Evolutionary conservation across 106 monocot species (phyloP).

Genomic region (Alisma plantagoaquatica): DNA sequence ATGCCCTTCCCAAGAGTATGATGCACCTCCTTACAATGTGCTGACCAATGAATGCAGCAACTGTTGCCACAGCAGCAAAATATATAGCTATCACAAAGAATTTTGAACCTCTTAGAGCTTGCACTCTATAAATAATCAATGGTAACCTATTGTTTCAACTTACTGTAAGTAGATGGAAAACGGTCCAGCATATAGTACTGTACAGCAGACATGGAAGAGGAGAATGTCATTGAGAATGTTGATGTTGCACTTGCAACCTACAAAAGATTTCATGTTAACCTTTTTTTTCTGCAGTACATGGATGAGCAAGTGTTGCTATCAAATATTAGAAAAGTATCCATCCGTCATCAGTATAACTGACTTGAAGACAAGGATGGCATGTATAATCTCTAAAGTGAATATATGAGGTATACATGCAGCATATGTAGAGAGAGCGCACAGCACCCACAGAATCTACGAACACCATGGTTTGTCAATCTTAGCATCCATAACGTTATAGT

Average conservation of each 20-base stretch:
- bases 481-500: no score
- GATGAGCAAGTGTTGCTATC: not conserved
- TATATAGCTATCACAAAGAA: constrained; percentile 28
- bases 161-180: constrained; percentile 45
- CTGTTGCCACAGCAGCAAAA: constrained; percentile 41
- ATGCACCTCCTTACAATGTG: constrained; percentile 44
- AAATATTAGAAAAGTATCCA: not conserved
- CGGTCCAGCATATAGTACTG: constrained; percentile 39
- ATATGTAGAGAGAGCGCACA: no score
- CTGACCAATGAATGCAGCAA: constrained; percentile 61
- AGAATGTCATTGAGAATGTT: constrained; percentile 48
- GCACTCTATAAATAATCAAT: not conserved
- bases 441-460: no score
- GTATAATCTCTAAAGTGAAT: not conserved
- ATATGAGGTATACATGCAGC: no score
- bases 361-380: not conserved
- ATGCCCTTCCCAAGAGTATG: constrained; percentile 35
- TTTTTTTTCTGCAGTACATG: not conserved
- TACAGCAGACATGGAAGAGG: constrained; percentile 48
- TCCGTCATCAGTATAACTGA: not conserved
- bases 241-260: constrained; percentile 54
- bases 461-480: no score
- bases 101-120: not conserved
- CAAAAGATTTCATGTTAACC: not conserved
- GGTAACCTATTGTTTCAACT: not conserved